Base-by-base conservation (phyloP, 768 basidiomycete species). In the Suillus variegatus region DNA sequence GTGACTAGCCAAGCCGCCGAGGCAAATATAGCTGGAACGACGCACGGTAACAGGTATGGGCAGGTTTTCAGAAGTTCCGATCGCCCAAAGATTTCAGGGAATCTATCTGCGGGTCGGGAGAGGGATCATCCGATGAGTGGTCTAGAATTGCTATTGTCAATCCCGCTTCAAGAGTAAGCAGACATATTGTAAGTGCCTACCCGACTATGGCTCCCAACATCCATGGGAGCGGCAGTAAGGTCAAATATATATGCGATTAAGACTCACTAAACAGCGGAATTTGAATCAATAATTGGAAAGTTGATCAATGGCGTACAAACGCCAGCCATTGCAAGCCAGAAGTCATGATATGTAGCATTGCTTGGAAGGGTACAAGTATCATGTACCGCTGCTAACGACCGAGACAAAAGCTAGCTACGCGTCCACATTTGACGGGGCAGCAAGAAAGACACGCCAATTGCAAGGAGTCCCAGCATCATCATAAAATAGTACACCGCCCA, bases 51-150 rank as follows among this genome's bases (percentile, higher is more conserved):
- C 76, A 85, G 70, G 79, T 84, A 78, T 0, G 88, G 88, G 65
- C 85, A 84, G 57, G 79, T 73, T 35, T 74, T 79, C 76, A 85
- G 82, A 67, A 89, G 86, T 8, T 79, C 74, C 44, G 76, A 78
- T n/a, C 52, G 10, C 32, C 75, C 66, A 65, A 89, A 88, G 1
- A 83, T 61, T 1, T 58, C 28, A 10, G 86, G 85, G 66, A 85
- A 88, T 18, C 80, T 80, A 60, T 88, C 84, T 25, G 81, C 81
- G 8, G 88, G 88, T 36, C 80, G 79, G 61, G 85, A 79, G 62
- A 88, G 79, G n/a, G 79, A 79, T 9, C 88, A 88, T 14, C 88
- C 88, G 22, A 88, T 82, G 43, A 88, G 76, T 18, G 87, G 86
- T 18, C 87, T 85, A 66, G 69, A 35, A 60, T 36, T 46, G 4